These are phyloP conservation scores for Pisolithus thermaeus DNA, from an alignment of 1,284 basidiomycete species.

Conservation along the genomic window DNA sequence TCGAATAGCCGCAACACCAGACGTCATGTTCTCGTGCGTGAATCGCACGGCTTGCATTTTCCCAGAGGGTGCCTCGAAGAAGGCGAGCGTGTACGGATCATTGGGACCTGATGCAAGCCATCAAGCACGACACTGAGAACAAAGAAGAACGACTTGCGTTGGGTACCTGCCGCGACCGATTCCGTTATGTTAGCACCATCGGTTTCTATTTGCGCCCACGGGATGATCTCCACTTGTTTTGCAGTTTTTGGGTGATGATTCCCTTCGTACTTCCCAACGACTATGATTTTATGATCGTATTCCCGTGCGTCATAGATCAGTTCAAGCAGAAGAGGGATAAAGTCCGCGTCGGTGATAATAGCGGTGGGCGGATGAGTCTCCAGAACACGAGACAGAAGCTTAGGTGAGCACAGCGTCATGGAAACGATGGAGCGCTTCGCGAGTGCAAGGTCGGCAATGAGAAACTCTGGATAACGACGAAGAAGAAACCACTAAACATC, in stretches of 20 bases:
- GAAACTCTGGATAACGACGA: slow-evolving; percentile 51
- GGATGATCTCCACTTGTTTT: slow-evolving; percentile 47
- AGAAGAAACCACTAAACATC: slow-evolving; percentile 3
- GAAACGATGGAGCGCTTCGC: slow-evolving; percentile 66
- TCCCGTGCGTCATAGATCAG: slow-evolving; percentile 56
- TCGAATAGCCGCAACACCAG: slow-evolving; percentile 68
- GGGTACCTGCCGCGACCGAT: slow-evolving; percentile 6
- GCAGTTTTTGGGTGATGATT: slow-evolving; percentile 38
- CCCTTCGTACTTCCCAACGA: slow-evolving; percentile 53
- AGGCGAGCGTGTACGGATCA: slow-evolving; percentile 63
- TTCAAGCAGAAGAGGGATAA: slow-evolving; percentile 61
- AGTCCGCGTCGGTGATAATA: slow-evolving; percentile 59
- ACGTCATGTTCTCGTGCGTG: slow-evolving; percentile 74
- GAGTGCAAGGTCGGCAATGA: slow-evolving; percentile 71
- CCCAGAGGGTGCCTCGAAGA: slow-evolving; percentile 49
- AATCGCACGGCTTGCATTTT: slow-evolving; percentile 56
- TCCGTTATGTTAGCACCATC: slow-evolving; percentile 42
- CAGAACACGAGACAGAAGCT: slow-evolving; percentile 54
- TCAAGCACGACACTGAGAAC: not conserved
- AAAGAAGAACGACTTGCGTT: slow-evolving; percentile 16
- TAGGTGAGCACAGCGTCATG: slow-evolving; percentile 56
- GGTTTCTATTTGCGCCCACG: slow-evolving; percentile 60
- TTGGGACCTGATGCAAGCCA: slow-evolving; percentile 40
- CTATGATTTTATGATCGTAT: slow-evolving; percentile 53
- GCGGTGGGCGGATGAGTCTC: slow-evolving; percentile 60